Evolutionary conservation across 371 early-diverging fungal genomes (phyloP), one percentile per base, ranked within the genome.

Genomic region (Vittaforma corneae): DNA sequence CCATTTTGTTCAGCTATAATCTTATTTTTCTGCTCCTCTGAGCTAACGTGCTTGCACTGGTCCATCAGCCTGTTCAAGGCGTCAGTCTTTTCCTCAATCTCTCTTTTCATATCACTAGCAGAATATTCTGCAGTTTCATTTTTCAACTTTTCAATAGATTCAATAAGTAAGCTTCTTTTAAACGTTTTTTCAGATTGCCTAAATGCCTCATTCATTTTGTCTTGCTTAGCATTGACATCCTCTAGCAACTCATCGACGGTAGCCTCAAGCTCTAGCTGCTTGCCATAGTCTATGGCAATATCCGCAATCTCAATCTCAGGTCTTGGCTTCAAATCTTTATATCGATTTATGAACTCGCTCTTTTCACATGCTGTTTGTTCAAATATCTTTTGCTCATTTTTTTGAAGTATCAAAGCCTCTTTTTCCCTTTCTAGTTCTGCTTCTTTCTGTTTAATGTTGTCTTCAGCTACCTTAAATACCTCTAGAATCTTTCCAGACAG

Each of bases 381-480:
- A 18, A 50, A 11, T 9, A 16, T 34, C 18, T 22, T 26, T 9
- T 11, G 11, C 51, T 34, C 9, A 16, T 18, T 50, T 34, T 50
- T 50, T 34, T 34, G 9, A 34, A 50, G 9, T 6, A 18, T 18
- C 26, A 50, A 18, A 34, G 9, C 16, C 18, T 50, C 51, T 9
- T 18, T 16, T 22, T 26, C 16, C 51, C 18, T 34, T 16, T 34
- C 16, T 11, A 34, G 9, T 11, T 22, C 18, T 26, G 6, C 51
- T 34, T 50, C 9, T 18, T 9, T 22, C 18, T 50, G 1, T 24
- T 1, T 18, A 28, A 63, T 52, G 30, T 63, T 52, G 1, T 35
- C 34, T 24, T 63, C 63, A 24, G 46, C 63, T 16, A 28, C 45
- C 37, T 18, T 14, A 24, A 63, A 63, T 24, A 60, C 52, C 26